Conservation (phyloP, 177 flowering plant genomes). For the Vitis hybrid region DNA sequence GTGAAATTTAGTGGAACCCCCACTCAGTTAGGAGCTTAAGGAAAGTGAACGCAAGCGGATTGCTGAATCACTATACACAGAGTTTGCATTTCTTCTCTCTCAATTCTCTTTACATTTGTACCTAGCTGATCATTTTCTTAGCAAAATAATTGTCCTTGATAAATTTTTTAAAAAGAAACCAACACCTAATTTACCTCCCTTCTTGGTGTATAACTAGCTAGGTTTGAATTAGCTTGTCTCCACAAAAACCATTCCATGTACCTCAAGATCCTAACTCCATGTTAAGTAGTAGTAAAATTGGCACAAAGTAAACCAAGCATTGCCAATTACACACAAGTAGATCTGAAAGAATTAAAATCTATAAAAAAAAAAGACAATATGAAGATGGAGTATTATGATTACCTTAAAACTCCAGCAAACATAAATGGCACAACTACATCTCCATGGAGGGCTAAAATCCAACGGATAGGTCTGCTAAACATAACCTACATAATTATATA, state of each 20-base stretch:
- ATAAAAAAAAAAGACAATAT: background rate
- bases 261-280: background rate
- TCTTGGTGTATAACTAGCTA: no score
- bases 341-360: background rate
- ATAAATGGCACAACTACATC: slow-evolving; percentile 73
- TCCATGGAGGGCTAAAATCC: slow-evolving; percentile 96
- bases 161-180: no score
- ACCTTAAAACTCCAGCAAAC: slow-evolving; percentile 88
- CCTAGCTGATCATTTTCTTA: no score
- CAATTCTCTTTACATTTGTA: no score
- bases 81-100: no score
- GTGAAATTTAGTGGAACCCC: no score
- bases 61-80: no score
- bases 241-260: background rate
- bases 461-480: slow-evolving; percentile 95
- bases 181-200: no score
- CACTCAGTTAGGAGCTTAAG: no score
- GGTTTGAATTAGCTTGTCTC: no score
- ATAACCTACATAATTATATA: slow-evolving; percentile 46
- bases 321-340: background rate
- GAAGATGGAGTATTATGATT: slow-evolving; percentile 1
- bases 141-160: no score
- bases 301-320: background rate
- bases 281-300: background rate
- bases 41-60: no score